These are phyloP conservation scores for Canavalia ensiformis DNA, from an alignment of 306 rosid genomes.

Conservation along the genomic window DNA sequence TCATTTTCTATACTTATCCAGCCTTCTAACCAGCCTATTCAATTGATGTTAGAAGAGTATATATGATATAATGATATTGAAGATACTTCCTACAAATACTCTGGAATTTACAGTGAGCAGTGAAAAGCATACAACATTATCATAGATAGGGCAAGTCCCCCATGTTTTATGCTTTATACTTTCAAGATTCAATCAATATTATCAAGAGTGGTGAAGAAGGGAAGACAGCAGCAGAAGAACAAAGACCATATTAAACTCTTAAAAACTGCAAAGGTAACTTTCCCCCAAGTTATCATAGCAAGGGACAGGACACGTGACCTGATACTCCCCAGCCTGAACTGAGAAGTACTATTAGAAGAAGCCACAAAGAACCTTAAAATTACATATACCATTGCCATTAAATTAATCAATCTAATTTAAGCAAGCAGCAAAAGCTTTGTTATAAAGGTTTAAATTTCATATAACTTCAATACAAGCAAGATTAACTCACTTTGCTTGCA, in stretches of 20 bases:
- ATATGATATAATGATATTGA: slow-evolving; percentile 2
- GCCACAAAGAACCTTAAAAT: slow-evolving; percentile 12
- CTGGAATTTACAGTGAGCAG: not conserved
- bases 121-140: slow-evolving; percentile 14
- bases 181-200: not conserved
- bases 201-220: not conserved
- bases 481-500: slow-evolving; percentile 67
- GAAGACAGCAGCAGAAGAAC: slow-evolving; percentile 1
- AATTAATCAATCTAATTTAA: slow-evolving; percentile 24
- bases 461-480: slow-evolving; percentile 8
- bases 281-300: slow-evolving; percentile 24
- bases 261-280: not conserved
- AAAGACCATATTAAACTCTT: slow-evolving; percentile 12
- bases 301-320: slow-evolving; percentile 13
- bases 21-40: slow-evolving; percentile 18
- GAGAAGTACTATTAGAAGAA: slow-evolving; percentile 16
- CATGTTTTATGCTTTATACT: not conserved
- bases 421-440: slow-evolving; percentile 13
- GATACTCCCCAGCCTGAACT: slow-evolving; percentile 18
- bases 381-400: not conserved
- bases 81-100: slow-evolving; percentile 21
- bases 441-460: slow-evolving; percentile 29
- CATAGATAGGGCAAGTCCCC: slow-evolving; percentile 30
- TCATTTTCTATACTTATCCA: slow-evolving; percentile 6
- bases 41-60: slow-evolving; percentile 20